Evolutionary conservation across 2,329 filamentous ascomycete species (phyloP).

Genomic region (Gliomastix tumulicola): DNA sequence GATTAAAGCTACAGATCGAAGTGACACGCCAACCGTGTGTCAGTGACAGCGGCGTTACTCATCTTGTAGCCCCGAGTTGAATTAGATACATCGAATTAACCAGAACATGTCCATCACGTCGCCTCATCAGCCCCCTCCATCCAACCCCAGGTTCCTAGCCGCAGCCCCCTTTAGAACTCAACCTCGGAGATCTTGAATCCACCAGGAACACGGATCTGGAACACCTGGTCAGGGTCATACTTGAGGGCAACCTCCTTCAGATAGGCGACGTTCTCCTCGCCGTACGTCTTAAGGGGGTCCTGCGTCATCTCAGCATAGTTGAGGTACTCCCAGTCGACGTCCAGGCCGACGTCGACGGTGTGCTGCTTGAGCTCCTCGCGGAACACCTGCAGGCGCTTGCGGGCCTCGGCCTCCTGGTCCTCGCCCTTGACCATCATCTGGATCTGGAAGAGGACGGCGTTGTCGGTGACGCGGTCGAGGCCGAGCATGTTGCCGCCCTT

Average conservation of each 20-base stretch:
- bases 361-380: conserved; percentile 13
- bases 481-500: conserved; percentile 22
- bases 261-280: conserved; percentile 21
- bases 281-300: conserved; percentile 22
- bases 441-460: conserved; percentile 25
- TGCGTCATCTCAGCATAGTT: conserved; percentile 35
- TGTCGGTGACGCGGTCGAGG: conserved; percentile 22
- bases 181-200: conserved; percentile 26
- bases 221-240: conserved; percentile 24
- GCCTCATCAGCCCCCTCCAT: too few species aligned
- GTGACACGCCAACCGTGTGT: too few species aligned
- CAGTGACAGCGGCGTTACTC: too few species aligned
- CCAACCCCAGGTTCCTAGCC: too few species aligned
- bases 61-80: too few species aligned
- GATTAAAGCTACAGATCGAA: too few species aligned
- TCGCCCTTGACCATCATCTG: conserved; percentile 28
- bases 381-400: conserved; percentile 13
- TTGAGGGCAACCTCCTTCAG: conserved; percentile 16
- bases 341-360: conserved; percentile 15
- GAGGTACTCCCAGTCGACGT: conserved; percentile 28
- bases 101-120: too few species aligned
- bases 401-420: conserved; percentile 20
- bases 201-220: conserved; percentile 17
- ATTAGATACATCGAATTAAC: too few species aligned
- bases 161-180: conserved; percentile 15